Conservation (phyloP, 768 basidiomycete species). For the Udeniomyces megalosporus region DNA sequence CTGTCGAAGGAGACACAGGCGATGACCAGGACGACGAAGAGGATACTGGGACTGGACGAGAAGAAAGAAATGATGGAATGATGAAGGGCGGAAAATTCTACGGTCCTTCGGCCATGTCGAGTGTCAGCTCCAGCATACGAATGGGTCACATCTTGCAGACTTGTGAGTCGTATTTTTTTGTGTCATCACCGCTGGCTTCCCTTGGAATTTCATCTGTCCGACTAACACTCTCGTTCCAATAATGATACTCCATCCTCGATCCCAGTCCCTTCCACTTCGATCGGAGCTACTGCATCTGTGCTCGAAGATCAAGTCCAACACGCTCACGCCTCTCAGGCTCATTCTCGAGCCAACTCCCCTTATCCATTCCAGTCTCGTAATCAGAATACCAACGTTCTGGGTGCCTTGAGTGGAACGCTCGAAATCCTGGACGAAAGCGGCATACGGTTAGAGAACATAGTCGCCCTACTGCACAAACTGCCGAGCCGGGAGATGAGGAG, state of each 20-base stretch:
- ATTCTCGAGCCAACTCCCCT: conserved; percentile 19
- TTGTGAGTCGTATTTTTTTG: too few species aligned
- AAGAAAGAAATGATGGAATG: background rate
- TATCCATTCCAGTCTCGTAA: conserved; percentile 18
- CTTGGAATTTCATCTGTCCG: too few species aligned
- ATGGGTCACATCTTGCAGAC: conserved; percentile 13
- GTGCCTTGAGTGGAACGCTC: conserved; percentile 25
- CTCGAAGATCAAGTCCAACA: background rate
- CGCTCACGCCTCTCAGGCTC: background rate
- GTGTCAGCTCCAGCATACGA: background rate
- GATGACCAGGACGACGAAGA: background rate
- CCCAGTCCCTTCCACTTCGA: conserved; percentile 10
- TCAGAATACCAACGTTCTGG: conserved; percentile 9
- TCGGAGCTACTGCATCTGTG: conserved; percentile 10
- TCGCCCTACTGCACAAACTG: conserved; percentile 28
- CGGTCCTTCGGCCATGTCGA: conserved; percentile 9
- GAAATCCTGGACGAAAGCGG: conserved; percentile 29
- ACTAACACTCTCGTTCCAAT: too few species aligned
- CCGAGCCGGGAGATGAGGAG: conserved; percentile 27
- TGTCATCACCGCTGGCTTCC: too few species aligned
- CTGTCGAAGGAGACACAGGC: background rate
- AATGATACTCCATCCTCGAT: too few species aligned
- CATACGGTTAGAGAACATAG: conserved; percentile 26
- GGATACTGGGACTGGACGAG: background rate
- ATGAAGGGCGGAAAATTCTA: conserved; percentile 15